Evolutionary conservation across 345 rosid genomes (phyloP).

Genomic region (Eucalyptus marginata): DNA sequence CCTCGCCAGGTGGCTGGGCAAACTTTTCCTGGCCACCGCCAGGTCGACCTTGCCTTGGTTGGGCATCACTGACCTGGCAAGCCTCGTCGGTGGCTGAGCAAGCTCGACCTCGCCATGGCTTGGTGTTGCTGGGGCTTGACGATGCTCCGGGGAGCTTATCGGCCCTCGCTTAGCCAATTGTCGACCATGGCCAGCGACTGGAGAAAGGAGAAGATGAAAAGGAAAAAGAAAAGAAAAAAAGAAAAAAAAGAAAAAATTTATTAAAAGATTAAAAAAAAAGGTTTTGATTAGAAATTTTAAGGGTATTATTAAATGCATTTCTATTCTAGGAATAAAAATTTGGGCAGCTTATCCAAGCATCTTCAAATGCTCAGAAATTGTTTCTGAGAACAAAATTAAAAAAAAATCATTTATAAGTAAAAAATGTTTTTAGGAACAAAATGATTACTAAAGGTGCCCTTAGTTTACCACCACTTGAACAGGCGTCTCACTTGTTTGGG

Average conservation of each 20-base stretch:
- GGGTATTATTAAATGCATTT: too few relatives aligned
- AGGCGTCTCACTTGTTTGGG: rapidly evolving
- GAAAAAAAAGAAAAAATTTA: too few relatives aligned
- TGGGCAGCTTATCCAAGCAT: too few relatives aligned
- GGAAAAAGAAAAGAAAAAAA: too few relatives aligned
- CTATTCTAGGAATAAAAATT: too few relatives aligned
- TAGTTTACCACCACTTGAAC: not conserved
- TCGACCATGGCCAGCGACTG: rapidly evolving
- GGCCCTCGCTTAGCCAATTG: rapidly evolving
- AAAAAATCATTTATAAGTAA: rapidly evolving
- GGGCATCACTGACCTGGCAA: rapidly evolving
- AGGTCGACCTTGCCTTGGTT: too few relatives aligned
- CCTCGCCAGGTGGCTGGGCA: rapidly evolving
- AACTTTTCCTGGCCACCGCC: rapidly evolving
- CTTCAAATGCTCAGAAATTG: rapidly evolving
- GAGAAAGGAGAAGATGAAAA: too few relatives aligned
- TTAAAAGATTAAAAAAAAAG: too few relatives aligned
- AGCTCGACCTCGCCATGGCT: too few relatives aligned
- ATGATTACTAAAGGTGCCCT: rapidly evolving
- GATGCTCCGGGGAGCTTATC: too few relatives aligned
- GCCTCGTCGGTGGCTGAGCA: rapidly evolving
- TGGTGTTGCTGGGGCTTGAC: rapidly evolving
- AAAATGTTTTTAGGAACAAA: rapidly evolving
- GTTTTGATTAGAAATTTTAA: too few relatives aligned
- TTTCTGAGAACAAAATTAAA: too few relatives aligned